Evolutionary conservation across 1,284 basidiomycete species (phyloP).

Genomic region (Heterobasidion occidentale): DNA sequence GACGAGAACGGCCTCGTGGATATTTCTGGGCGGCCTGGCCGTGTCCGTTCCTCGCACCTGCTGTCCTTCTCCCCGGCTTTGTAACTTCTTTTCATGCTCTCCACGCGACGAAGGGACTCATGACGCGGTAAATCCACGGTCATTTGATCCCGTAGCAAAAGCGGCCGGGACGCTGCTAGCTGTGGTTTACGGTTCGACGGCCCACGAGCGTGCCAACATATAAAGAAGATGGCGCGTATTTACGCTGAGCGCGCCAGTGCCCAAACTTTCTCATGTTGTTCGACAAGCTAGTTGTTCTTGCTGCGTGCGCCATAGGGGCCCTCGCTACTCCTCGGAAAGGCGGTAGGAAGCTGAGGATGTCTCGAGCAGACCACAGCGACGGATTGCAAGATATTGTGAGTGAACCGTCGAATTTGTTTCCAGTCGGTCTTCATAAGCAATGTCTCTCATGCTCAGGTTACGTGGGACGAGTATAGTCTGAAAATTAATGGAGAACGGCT

Average conservation of each 20-base stretch:
- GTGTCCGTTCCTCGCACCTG: not conserved
- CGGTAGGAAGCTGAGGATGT: not conserved
- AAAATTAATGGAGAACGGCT: not conserved
- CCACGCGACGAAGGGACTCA: not conserved
- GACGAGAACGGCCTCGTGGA: not conserved
- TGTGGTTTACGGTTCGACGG: not conserved
- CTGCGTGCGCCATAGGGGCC: not conserved
- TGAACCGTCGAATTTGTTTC: not conserved
- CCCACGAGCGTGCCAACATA: not conserved
- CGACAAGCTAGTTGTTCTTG: not conserved
- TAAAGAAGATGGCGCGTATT: not conserved
- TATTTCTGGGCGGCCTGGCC: no score
- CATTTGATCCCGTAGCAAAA: not conserved
- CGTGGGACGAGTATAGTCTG: not conserved
- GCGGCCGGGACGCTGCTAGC: not conserved
- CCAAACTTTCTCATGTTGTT: not conserved
- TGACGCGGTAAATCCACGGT: not conserved
- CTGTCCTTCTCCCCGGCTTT: not conserved
- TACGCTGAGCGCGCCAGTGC: not conserved
- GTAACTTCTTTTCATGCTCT: not conserved
- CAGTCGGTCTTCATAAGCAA: no score
- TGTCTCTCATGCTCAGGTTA: not conserved
- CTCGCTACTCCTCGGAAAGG: not conserved
- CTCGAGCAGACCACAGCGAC: not conserved
- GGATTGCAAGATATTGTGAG: not conserved